A percentile compares a stretch with the other conserved stretches of the same genome.
Conservation (phyloP, 257 asterid genomes). For the Verbascum thapsus region DNA sequence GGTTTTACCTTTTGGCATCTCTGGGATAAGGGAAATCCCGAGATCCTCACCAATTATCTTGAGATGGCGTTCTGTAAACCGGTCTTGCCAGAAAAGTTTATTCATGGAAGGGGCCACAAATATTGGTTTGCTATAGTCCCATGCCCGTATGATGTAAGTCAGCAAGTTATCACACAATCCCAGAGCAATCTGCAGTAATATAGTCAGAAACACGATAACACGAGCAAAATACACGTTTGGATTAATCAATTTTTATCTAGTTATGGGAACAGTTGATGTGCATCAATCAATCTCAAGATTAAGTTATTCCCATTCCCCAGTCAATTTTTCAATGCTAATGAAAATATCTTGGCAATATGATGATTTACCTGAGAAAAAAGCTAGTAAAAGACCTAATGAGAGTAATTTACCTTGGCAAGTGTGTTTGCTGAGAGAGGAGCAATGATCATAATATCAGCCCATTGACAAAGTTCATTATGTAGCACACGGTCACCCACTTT, state of each 20-base stretch:
- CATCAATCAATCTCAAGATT: no score
- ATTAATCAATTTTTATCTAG: background rate
- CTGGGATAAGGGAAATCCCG: slow-evolving; percentile 63
- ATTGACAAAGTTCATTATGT: slow-evolving; percentile 62
- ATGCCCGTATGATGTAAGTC: slow-evolving; percentile 65
- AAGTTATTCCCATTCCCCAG: no score
- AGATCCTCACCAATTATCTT: slow-evolving; percentile 48
- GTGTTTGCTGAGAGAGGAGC: slow-evolving; percentile 83
- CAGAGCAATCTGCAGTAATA: slow-evolving; percentile 49
- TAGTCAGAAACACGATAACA: background rate
- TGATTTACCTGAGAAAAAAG: no score
- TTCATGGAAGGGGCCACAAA: slow-evolving; percentile 72
- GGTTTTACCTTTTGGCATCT: slow-evolving; percentile 52
- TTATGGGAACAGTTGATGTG: background rate
- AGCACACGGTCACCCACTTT: slow-evolving; percentile 58
- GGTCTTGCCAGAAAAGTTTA: slow-evolving; percentile 62
- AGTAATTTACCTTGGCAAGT: slow-evolving; percentile 55
- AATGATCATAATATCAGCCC: slow-evolving; percentile 73
- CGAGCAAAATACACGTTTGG: background rate
- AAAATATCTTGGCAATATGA: background rate
- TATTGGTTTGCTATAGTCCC: slow-evolving; percentile 65
- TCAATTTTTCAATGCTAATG: background rate
- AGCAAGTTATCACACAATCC: slow-evolving; percentile 74
- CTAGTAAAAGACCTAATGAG: no score
- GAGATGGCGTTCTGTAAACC: slow-evolving; percentile 59